Evolutionary conservation across 257 asterid species (phyloP).

Genomic region (Orobanche coerulescens): DNA sequence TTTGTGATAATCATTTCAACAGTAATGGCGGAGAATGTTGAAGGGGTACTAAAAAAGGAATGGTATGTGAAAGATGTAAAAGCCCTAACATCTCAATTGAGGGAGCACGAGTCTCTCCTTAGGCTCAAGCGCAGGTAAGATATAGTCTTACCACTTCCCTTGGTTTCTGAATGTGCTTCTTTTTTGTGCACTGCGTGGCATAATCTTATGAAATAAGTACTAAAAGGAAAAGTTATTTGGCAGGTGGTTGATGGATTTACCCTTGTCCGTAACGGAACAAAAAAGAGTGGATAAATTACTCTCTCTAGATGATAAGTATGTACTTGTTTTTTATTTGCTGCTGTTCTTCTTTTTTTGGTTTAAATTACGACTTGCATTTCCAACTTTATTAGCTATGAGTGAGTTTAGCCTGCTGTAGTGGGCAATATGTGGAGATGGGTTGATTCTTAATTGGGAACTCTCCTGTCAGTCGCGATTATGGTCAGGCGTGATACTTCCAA

Average conservation of each 20-base stretch:
- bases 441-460: slow-evolving; percentile 30
- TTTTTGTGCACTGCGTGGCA: background rate
- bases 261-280: slow-evolving; percentile 37
- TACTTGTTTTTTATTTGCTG: background rate
- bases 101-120: slow-evolving; percentile 39
- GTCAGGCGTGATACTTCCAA: no score
- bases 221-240: background rate
- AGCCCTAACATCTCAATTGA: slow-evolving; percentile 31
- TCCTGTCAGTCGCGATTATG: slow-evolving; percentile 21
- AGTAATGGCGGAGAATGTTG: slow-evolving; percentile 20
- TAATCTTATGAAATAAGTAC: background rate
- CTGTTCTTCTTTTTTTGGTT: background rate
- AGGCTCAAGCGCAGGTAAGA: slow-evolving; percentile 63
- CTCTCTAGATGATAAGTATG: slow-evolving; percentile 47
- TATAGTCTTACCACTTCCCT: background rate
- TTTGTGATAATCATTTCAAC: background rate
- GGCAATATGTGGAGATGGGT: slow-evolving; percentile 25
- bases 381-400: slow-evolving; percentile 30
- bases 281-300: slow-evolving; percentile 32
- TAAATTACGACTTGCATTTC: slow-evolving; percentile 18
- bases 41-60: slow-evolving; percentile 12
- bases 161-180: background rate
- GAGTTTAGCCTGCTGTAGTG: background rate
- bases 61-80: slow-evolving; percentile 29
- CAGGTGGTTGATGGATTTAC: slow-evolving; percentile 79